phyloP scores from a whole-genome alignment of 805 yeast genomes.

The Metschnikowia picachoensis region DNA sequence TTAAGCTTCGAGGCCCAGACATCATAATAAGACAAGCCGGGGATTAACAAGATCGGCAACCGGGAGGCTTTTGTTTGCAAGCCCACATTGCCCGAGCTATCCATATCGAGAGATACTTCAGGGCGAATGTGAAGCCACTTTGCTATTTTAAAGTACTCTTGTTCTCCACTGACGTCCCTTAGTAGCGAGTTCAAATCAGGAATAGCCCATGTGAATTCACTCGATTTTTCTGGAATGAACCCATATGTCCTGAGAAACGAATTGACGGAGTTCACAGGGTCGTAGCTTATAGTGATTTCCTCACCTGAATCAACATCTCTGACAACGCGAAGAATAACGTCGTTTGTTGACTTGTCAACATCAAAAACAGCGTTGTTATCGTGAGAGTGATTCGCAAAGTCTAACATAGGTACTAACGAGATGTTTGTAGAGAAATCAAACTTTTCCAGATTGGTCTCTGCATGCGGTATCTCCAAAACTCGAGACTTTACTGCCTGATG shows the following conservation, averaged over 20 bases:
- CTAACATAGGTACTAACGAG: conserved; percentile 62
- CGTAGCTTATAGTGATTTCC: conserved; percentile 17
- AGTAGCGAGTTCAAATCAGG: conserved; percentile 3
- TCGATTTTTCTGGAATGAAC: conserved; percentile 10
- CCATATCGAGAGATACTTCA: conserved; percentile 2
- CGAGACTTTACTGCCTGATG: conserved; percentile 53
- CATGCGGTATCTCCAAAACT: conserved; percentile 59
- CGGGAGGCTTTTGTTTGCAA: conserved; percentile 6
- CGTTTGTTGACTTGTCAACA: conserved; percentile 43
- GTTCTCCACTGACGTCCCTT: not conserved
- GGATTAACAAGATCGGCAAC: conserved; percentile 15
- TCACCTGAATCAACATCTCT: conserved; percentile 3
- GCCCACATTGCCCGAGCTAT: not conserved
- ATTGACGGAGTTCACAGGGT: conserved; percentile 7
- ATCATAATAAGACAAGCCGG: conserved; percentile 13
- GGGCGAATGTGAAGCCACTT: conserved; percentile 17
- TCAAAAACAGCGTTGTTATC: conserved; percentile 50
- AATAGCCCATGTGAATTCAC: conserved; percentile 7
- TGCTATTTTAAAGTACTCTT: conserved; percentile 10
- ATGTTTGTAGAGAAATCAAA: conserved; percentile 47
- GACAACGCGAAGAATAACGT: conserved; percentile 35
- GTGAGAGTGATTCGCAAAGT: conserved; percentile 61
- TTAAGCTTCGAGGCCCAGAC: conserved; percentile 11
- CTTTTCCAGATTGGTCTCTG: conserved; percentile 6
- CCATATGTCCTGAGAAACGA: conserved; percentile 16